Base-by-base conservation (phyloP, 768 basidiomycete species). In the Trametes cinnabarina region DNA sequence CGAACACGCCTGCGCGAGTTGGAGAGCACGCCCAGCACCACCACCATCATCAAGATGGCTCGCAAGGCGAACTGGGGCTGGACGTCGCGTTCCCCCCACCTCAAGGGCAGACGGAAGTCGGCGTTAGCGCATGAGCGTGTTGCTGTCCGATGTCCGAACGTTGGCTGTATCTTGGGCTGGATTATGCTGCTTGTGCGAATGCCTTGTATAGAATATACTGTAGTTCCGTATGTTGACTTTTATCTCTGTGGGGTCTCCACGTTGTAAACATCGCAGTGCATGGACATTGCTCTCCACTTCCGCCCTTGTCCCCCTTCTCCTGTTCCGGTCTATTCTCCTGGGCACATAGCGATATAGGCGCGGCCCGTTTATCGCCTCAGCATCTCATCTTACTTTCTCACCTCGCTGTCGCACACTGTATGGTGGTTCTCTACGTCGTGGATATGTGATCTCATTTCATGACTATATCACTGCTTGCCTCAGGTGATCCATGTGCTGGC, bases 1-100 rank as follows among this genome's bases (percentile, higher is more conserved):
- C 76, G 48, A 77, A 74, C 55, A 80, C 76, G 32, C 79, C 77
- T 15, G 32, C 65, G n/a, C 64, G 63, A n/a, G 53, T 20, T 7
- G 50, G 37, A 30, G 46, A 42, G 37, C 37, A 48, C 48, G 23
- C 34, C 11, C 58, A 67, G 26, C 61, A 61, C 20, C 61, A 61
- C 28, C 61, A 67, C 49, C 58, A 54, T 23, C 58, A 57, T 20
- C 57, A 58, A 35, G 57, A 63, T 39, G 40, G 20, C 4, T 20
- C 37, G 40, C 25, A 28, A 14, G 52, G 47, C 14, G 48, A 52
- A 23, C 44, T 55, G 12, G 39, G 40, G 26, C 41, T 62, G 14
- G 50, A 52, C 19, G 44, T 44, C 20, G 30, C 56, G 23, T 28
- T 57, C 40, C 30, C 23, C 48, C 17, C 20, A 11, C 35, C 44